Base-by-base conservation (phyloP, 139 green algal species). In the Coelastrella sp. region DNA sequence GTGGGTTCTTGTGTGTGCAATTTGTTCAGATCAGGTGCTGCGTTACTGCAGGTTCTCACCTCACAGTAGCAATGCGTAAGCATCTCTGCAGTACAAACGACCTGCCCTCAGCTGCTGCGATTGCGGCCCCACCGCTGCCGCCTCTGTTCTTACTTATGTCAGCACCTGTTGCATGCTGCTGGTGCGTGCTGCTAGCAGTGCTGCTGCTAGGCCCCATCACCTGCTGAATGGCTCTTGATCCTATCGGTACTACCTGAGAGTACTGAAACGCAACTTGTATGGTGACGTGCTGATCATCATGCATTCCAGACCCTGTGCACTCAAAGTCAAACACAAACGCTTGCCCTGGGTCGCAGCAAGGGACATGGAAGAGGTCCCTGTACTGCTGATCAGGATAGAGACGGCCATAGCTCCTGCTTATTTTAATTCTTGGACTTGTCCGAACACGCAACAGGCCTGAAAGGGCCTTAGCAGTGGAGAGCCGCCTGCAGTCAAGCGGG, bases 341-440 rank as follows among this genome's bases (percentile, higher is more conserved):
- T 78, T 98, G 95, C 35, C 90, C 89, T 0, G 92, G 72, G 88
- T 95, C 92, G 82, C 95, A 96, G 27, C 75, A 80, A 19, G 94
- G 92, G 70, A 98, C 89, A 87, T 98, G 96, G 85, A 95, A 95
- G n/a, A 99, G 91, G 86, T 97, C 94, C 25, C 93, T 91, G 25
- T 91, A 81, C 60, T 82, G 59, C 49, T 63, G 76, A 79, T 95
- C 96, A 6, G 79, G 61, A 61, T 95, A 95, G 24, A 97, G 90
- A 59, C 96, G 93, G 20, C 96, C 96, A 78, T 98, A 98, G 82
- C 92, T 93, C 73, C 93, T 90, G 7, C 88, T 91, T 4, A 94
- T 87, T 57, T 84, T 87, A 78, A 99, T 94, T 80, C 95, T 93
- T 7, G 95, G 92, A 7, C 93, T 96, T 58, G 92, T 96, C 73